phyloP scores from a whole-genome alignment of 352 stramenopile genomes.

The Pythium angustatum region DNA sequence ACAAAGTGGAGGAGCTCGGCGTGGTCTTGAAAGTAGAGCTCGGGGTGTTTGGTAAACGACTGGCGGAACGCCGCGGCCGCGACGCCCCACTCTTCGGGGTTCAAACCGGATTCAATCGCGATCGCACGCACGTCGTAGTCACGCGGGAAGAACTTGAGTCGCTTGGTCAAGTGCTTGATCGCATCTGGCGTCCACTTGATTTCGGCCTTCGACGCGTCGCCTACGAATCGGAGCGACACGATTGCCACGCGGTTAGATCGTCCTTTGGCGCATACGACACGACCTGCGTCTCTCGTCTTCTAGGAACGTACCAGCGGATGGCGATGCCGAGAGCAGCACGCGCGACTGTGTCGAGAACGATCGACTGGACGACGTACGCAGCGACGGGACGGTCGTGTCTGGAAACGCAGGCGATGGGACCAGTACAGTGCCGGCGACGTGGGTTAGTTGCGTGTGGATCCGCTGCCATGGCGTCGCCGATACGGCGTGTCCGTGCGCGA shows the following conservation, averaged over 20 bases:
- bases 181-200: slow-evolving; percentile 27
- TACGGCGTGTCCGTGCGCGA: slow-evolving; percentile 1
- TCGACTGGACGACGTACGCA: background rate
- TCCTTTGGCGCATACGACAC: background rate
- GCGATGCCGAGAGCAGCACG: background rate
- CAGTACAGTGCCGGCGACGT: background rate
- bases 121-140: slow-evolving; percentile 73
- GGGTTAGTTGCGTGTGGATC: slow-evolving; percentile 5
- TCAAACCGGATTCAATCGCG: slow-evolving; percentile 65
- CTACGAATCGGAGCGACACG: too few relatives aligned
- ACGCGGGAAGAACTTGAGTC: slow-evolving; percentile 52
- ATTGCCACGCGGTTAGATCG: background rate
- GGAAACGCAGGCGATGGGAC: background rate
- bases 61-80: slow-evolving; percentile 61
- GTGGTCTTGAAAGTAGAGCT: slow-evolving; percentile 60
- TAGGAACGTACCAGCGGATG: background rate
- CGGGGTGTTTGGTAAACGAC: slow-evolving; percentile 54
- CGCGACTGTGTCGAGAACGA: slow-evolving; percentile 4
- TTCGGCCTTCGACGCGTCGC: slow-evolving; percentile 3
- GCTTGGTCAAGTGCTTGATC: slow-evolving; percentile 18
- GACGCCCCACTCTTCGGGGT: slow-evolving; percentile 58
- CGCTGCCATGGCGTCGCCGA: slow-evolving; percentile 18
- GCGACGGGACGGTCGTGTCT: too few relatives aligned
- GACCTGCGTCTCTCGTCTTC: background rate
- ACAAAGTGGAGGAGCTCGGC: slow-evolving; percentile 59